phyloP scores from a whole-genome alignment of 805 yeast species.

The Lachancea mirantina region DNA sequence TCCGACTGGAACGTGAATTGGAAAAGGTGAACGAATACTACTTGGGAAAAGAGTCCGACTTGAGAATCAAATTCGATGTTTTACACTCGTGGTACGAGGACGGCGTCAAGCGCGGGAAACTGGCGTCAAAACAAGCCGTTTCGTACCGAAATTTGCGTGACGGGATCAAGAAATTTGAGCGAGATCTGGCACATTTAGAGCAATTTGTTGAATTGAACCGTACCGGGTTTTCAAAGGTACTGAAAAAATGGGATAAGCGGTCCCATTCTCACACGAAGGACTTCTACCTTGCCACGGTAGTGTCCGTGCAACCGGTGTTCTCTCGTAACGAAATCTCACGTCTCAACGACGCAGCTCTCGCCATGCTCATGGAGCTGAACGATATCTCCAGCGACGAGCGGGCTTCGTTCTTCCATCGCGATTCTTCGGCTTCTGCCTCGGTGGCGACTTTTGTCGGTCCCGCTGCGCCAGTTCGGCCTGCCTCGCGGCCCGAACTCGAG shows the following conservation, averaged over 20 bases:
- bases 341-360: slow-evolving; percentile 57
- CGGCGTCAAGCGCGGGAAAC: slow-evolving; percentile 36
- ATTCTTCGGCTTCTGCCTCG: slow-evolving; percentile 29
- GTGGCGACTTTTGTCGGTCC: too few species aligned
- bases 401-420: too few species aligned
- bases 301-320: slow-evolving; percentile 93
- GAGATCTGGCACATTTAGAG: slow-evolving; percentile 80
- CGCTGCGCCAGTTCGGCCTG: too few species aligned
- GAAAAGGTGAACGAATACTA: slow-evolving; percentile 94
- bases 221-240: slow-evolving; percentile 90
- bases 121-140: slow-evolving; percentile 57
- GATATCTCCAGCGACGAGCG: slow-evolving; percentile 22
- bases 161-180: slow-evolving; percentile 81
- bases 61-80: slow-evolving; percentile 71
- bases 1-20: slow-evolving; percentile 85
- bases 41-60: slow-evolving; percentile 82
- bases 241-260: slow-evolving; percentile 97
- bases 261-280: slow-evolving; percentile 93
- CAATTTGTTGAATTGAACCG: slow-evolving; percentile 93
- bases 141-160: slow-evolving; percentile 78
- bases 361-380: slow-evolving; percentile 24
- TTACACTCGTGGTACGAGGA: slow-evolving; percentile 64
- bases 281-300: slow-evolving; percentile 82
- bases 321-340: slow-evolving; percentile 81
- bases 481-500: too few species aligned